Evolutionary conservation across 768 basidiomycete species (phyloP), one percentile per base, ranked within the genome.

Genomic region (Calocera viscosa): DNA sequence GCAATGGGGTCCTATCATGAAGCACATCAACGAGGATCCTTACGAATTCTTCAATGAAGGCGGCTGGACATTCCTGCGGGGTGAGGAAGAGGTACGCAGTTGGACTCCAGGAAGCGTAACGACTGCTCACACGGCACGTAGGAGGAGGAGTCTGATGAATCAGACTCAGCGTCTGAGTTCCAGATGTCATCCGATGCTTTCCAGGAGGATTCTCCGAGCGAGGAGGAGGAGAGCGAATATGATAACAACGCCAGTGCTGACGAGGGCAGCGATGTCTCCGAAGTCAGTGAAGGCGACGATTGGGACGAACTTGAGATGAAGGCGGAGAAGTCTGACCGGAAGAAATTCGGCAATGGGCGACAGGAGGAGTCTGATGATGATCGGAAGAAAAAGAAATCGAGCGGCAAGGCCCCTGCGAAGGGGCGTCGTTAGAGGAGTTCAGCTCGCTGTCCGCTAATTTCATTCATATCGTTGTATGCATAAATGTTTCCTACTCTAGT

Each of bases 1-100:
- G 78, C 95, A 96, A 73, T 99, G 95, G 96, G 87, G 88, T 3
- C 90, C 90, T 1, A 96, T 99, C 75, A 97, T 99, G 93, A 98
- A 97, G 77, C 94, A 92, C 40, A 87, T 97, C 77, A 96, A 96
- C 69, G 95, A 98, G 70, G 91, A 88, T 69, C 94, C 96, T 0
- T 86, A 89, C 71, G 91, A 90, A 32, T 99, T 98, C 80, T 99
- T 94, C 86, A 88, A 88, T 69, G 85, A 88, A 63, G 94, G 93
- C n/a, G 96, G 96, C 38, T 98, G 95, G 95, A 80, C 78, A 67
- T 97, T 94, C 86, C 82, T 98, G 68, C 85, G 87, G 16, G 87
- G 87, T 67, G 88, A 82, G 33, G 84, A 81, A 16, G 90, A 88
- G 74, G 90, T 90, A 66, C 69, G 83, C 77, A n/a, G 33, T 14